Evolutionary conservation across 495 filamentous ascomycete genomes (phyloP), one percentile per base, ranked within the genome.

Genomic region (Tetracladium setigerum): DNA sequence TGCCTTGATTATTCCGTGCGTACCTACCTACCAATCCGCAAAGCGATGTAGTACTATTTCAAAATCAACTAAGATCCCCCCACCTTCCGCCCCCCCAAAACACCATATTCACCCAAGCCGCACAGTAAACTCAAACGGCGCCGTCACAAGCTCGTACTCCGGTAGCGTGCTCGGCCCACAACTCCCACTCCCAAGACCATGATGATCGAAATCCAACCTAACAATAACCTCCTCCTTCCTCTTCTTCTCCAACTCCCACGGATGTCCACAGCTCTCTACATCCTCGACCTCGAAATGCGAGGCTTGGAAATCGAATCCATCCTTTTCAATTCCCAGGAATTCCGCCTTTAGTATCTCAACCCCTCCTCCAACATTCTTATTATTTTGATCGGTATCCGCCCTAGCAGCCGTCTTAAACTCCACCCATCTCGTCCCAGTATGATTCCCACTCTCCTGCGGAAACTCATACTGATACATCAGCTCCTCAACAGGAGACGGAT

Each of bases 401-500:
- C n/a, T n/a, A n/a, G n/a, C n/a, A n/a, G 3, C 22, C 22, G 7
- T 27, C 3, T 27, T 27, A 11, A 76, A 57, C 31, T 60, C 44
- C 17, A 81, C 58, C 75, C 76, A 83, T 14, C 70, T 53, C 3
- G 73, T 77, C 15, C 75, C 78, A 35, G 72, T 76, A n/a, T 78
- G 62, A 47, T 84, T 84, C 30, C 77, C 73, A 39, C 67, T 73
- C 48, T 85, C 81, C 47, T 84, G 81, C 0, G 80, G 81, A 27
- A 74, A 72, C 34, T 85, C 81, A 54, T 82, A 84, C 3, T 67
- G 60, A 1, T 72, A 73, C 44, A 73, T 73, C 19, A 84, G 67
- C 4, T 73, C 62, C 10, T 62, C 62, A 2, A 76, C 61, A 7
- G 38, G 22, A 38, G 15, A 63, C 5, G 57, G 51, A 62, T 73